Evolutionary conservation across 192 early-diverging fungal species (phyloP).

Genomic region (Umbelopsis isabellina): DNA sequence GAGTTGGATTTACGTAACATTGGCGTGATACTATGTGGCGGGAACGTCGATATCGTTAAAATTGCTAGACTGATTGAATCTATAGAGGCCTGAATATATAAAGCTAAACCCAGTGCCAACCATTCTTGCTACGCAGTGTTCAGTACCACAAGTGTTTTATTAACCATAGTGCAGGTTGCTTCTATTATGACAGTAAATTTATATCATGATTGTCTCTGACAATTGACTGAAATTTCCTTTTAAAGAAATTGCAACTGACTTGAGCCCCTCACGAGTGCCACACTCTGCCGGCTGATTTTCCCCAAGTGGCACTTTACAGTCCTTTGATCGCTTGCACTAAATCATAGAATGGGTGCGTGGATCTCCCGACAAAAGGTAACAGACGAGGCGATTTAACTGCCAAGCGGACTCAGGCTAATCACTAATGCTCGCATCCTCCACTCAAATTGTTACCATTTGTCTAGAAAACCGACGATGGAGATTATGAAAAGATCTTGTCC

Average conservation of each 20-base stretch:
- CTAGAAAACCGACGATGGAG: slow-evolving; percentile 34
- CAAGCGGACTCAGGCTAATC: not conserved
- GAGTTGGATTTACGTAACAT: slow-evolving; percentile 42
- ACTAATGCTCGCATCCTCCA: not conserved
- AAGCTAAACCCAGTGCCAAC: too few relatives aligned
- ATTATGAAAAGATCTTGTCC: slow-evolving; percentile 53
- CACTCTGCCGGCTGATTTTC: slow-evolving; percentile 1
- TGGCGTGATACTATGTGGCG: slow-evolving; percentile 55
- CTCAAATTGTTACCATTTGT: not conserved
- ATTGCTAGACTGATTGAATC: slow-evolving; percentile 29
- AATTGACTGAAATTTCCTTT: slow-evolving; percentile 21
- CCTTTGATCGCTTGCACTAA: not conserved
- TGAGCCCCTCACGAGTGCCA: not conserved
- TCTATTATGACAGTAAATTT: too few relatives aligned
- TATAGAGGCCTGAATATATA: not conserved
- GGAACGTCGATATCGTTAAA: slow-evolving; percentile 52
- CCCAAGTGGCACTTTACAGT: not conserved
- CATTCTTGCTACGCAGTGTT: too few relatives aligned
- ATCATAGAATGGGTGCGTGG: slow-evolving; percentile 3
- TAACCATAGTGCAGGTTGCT: too few relatives aligned
- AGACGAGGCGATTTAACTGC: not conserved
- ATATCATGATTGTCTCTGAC: not conserved
- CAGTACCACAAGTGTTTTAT: too few relatives aligned
- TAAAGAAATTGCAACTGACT: not conserved
- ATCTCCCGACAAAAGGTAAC: slow-evolving; percentile 4